Percentiles rank a stretch among this genome's conserved stretches.
Evolutionary conservation across 768 basidiomycete species (phyloP).

Genomic region (Agrocybe pediades): DNA sequence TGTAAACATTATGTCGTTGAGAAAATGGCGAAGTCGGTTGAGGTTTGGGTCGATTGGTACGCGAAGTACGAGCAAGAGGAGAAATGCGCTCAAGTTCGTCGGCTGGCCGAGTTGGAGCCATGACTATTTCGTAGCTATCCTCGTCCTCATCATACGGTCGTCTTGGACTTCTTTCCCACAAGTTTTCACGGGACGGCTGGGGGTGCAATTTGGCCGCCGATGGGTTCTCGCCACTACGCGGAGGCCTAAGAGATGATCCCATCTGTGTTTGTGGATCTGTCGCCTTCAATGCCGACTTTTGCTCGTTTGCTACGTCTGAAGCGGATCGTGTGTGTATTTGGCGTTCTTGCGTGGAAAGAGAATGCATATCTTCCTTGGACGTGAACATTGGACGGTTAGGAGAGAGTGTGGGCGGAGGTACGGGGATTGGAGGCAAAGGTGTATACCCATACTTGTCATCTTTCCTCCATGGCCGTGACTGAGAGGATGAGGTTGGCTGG

Average conservation of each 20-base stretch:
- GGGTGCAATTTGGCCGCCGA: constrained; percentile 28
- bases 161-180: constrained; percentile 11
- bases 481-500: constrained; percentile 7
- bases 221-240: constrained; percentile 27
- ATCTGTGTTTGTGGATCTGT: constrained; percentile 33
- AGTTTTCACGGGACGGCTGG: constrained; percentile 34
- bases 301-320: constrained; percentile 54
- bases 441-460: constrained; percentile 34
- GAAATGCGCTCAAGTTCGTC: constrained; percentile 21
- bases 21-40: constrained; percentile 32
- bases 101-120: constrained; percentile 12
- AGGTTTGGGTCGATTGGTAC: neutral
- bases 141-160: constrained; percentile 22
- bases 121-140: constrained; percentile 18
- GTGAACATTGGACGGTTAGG: constrained; percentile 43
- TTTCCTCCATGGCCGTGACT: constrained; percentile 22
- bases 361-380: constrained; percentile 33
- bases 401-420: constrained; percentile 45
- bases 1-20: constrained; percentile 33
- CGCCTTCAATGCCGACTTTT: constrained; percentile 41
- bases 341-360: constrained; percentile 30
- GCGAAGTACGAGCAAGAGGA: constrained; percentile 14
- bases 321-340: constrained; percentile 43
- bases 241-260: constrained; percentile 30
- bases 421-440: constrained; percentile 19